These are phyloP conservation scores for Tetratostichococcus sp. DNA, from an alignment of 139 green algal genomes.

Conservation along the genomic window DNA sequence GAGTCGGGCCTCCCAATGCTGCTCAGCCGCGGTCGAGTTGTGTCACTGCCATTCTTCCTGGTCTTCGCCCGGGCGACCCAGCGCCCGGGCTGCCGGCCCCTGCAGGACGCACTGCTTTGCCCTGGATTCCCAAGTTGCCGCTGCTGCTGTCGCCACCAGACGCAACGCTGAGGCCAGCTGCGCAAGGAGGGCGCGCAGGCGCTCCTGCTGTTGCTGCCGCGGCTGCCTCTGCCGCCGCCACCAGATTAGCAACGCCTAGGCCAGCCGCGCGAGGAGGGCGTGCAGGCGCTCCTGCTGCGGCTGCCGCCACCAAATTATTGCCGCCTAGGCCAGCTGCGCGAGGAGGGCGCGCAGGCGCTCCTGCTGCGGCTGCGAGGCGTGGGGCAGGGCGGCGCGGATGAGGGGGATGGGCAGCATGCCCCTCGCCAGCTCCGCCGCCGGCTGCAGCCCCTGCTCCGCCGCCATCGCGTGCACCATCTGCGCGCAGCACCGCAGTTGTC, in stretches of 20 bases:
- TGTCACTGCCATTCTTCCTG: too few relatives aligned
- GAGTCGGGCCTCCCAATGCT: too few relatives aligned
- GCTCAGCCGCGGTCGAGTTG: too few relatives aligned
- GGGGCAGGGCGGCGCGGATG: slow-evolving; percentile 29
- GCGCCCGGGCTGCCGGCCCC: too few relatives aligned
- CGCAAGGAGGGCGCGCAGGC: slow-evolving; percentile 12
- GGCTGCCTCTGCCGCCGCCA: too few relatives aligned
- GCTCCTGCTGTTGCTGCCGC: slow-evolving; percentile 21
- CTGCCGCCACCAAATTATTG: too few relatives aligned
- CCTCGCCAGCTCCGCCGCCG: slow-evolving; percentile 17
- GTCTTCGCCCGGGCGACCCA: too few relatives aligned
- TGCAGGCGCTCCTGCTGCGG: slow-evolving; percentile 24
- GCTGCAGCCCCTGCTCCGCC: slow-evolving; percentile 8
- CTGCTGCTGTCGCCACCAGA: too few relatives aligned
- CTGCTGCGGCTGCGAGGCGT: slow-evolving; percentile 24
- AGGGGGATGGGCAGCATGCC: slow-evolving; percentile 30
- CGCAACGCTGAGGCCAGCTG: slow-evolving; percentile 17
- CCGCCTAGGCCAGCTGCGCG: slow-evolving; percentile 9
- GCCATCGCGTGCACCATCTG: neutral
- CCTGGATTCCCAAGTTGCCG: too few relatives aligned
- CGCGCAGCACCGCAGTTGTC: too few relatives aligned
- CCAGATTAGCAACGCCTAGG: too few relatives aligned
- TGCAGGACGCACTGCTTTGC: too few relatives aligned
- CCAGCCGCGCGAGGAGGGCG: slow-evolving; percentile 5
- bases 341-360: slow-evolving; percentile 17